Evolutionary conservation across 2,329 filamentous ascomycete species (phyloP).

Genomic region (Mycosphaerella arachidis): DNA sequence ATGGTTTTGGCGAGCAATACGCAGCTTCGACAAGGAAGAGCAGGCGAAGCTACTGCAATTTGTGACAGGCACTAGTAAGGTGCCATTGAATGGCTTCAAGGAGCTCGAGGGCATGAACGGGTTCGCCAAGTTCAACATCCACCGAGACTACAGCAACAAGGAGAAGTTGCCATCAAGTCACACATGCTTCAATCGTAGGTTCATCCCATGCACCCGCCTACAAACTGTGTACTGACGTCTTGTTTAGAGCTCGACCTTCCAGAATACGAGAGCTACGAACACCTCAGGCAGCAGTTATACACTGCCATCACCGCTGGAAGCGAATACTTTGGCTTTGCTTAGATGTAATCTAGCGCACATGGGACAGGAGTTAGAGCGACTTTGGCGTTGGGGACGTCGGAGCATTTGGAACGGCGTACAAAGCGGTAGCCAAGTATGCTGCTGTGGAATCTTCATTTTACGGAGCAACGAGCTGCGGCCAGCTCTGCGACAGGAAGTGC

Average conservation of each 20-base stretch:
- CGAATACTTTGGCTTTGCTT: constrained; percentile 97
- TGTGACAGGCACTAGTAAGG: constrained; percentile 96
- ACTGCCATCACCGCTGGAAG: constrained; percentile 97
- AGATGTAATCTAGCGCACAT: constrained; percentile 31
- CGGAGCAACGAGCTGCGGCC: neutral
- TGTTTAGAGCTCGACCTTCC: constrained; percentile 86
- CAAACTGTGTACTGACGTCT: constrained; percentile 34
- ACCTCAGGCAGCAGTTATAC: constrained; percentile 77
- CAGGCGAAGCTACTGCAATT: constrained; percentile 95
- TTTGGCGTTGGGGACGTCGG: neutral
- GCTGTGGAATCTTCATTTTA: neutral
- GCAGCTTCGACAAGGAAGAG: constrained; percentile 98
- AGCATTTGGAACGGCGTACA: constrained; percentile 11
- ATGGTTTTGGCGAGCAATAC: constrained; percentile 98
- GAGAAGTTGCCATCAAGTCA: constrained; percentile 93
- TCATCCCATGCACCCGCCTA: neutral
- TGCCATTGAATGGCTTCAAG: constrained; percentile 97
- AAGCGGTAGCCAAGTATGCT: neutral
- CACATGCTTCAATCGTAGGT: constrained; percentile 98
- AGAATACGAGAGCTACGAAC: constrained; percentile 95
- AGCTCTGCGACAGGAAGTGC: constrained; percentile 7
- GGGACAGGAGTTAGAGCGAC: constrained; percentile 5
- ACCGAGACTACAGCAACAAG: constrained; percentile 95
- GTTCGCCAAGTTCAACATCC: constrained; percentile 96
- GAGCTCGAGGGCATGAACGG: constrained; percentile 99